These are phyloP conservation scores for Omphalotus olearius DNA, from an alignment of 1,284 basidiomycete genomes.

Conservation along the genomic window DNA sequence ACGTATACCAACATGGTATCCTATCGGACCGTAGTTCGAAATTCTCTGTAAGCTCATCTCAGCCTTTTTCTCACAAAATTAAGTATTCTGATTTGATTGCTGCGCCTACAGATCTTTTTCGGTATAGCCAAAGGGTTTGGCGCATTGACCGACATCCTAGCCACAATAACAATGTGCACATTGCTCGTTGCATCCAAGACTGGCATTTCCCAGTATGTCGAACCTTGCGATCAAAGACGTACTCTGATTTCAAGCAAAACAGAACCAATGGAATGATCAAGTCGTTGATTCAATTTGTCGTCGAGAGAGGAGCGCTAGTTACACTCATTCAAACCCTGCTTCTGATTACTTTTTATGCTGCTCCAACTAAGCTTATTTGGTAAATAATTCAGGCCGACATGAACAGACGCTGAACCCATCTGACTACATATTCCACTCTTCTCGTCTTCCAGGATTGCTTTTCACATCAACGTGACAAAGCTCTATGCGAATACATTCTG, in stretches of 20 bases:
- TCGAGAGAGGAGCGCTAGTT: slow-evolving; percentile 22
- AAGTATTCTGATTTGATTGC: background rate
- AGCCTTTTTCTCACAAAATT: background rate
- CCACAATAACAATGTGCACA: slow-evolving; percentile 37
- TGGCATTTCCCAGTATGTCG: slow-evolving; percentile 27
- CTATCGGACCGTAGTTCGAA: slow-evolving; percentile 23
- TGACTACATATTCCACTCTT: too few relatives aligned
- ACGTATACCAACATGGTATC: slow-evolving; percentile 24
- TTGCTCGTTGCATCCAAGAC: slow-evolving; percentile 30
- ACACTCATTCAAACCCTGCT: slow-evolving; percentile 23
- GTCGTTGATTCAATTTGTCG: slow-evolving; percentile 27
- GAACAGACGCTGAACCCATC: too few relatives aligned
- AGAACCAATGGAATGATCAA: slow-evolving; percentile 31
- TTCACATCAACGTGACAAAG: slow-evolving; percentile 24
- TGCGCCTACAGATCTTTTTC: slow-evolving; percentile 29
- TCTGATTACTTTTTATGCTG: slow-evolving; percentile 22
- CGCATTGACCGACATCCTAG: slow-evolving; percentile 35
- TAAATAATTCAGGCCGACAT: slow-evolving; percentile 1
- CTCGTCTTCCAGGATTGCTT: slow-evolving; percentile 12
- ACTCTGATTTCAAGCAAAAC: background rate
- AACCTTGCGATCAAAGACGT: background rate
- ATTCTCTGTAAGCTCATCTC: slow-evolving; percentile 26
- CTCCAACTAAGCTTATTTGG: slow-evolving; percentile 21
- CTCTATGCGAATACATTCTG: slow-evolving; percentile 26
- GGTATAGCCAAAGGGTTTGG: slow-evolving; percentile 39